A percentile compares a stretch with the other conserved stretches of the same genome.
These are phyloP conservation scores for Micractinium conductrix DNA, from an alignment of 139 green algal species.

Conservation along the genomic window DNA sequence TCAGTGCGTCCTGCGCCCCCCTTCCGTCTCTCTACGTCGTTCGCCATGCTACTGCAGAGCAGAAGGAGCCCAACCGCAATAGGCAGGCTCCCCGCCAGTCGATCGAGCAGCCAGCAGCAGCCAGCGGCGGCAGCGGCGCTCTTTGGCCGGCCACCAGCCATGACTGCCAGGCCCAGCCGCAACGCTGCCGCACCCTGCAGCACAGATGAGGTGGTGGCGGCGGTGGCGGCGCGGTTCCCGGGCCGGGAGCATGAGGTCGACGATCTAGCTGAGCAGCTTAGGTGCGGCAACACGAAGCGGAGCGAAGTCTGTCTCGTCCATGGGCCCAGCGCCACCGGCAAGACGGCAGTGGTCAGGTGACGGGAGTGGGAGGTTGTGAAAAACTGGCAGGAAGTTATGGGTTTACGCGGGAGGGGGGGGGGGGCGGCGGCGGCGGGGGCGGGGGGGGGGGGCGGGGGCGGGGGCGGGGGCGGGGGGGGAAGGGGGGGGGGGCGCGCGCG, in stretches of 20 bases:
- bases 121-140: neutral
- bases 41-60: too few species aligned
- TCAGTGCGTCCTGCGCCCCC: too few species aligned
- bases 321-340: conserved; percentile 50
- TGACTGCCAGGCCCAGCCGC: neutral
- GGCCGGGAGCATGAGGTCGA: neutral
- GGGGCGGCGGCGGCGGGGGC: too few species aligned
- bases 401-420: too few species aligned
- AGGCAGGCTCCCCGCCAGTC: too few species aligned
- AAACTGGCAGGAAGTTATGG: too few species aligned
- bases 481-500: conserved; percentile 8
- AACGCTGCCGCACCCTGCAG: neutral
- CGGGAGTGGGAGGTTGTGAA: too few species aligned
- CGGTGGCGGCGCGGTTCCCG: neutral
- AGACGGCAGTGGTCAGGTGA: conserved; percentile 54
- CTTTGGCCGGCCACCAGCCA: neutral
- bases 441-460: too few species aligned
- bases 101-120: neutral
- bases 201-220: neutral
- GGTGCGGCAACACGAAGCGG: neutral
- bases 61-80: too few species aligned
- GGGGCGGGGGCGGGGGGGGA: neutral
- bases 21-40: too few species aligned
- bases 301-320: conserved; percentile 55
- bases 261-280: neutral